These are phyloP conservation scores for Cantharellus anzutake DNA, from an alignment of 768 basidiomycete genomes.

Conservation along the genomic window DNA sequence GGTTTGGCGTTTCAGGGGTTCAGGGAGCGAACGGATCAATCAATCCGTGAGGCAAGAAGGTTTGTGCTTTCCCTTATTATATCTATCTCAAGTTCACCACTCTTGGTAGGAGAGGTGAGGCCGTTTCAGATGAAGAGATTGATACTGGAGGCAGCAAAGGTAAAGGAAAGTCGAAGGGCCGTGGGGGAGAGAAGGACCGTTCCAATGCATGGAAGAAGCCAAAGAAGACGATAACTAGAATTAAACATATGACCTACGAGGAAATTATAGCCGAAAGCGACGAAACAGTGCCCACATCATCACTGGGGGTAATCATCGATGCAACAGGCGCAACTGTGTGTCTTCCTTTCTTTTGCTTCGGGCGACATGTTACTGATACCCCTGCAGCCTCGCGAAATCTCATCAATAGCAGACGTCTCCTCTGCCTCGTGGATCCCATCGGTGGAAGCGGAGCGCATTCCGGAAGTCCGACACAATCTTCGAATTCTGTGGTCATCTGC, in stretches of 20 bases:
- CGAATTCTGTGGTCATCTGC: slow-evolving; percentile 69
- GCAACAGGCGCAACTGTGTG: slow-evolving; percentile 81
- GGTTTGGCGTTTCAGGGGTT: slow-evolving; percentile 80
- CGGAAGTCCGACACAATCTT: slow-evolving; percentile 93
- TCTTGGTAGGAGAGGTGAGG: slow-evolving; percentile 24
- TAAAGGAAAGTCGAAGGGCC: slow-evolving; percentile 33
- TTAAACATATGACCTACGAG: slow-evolving; percentile 95
- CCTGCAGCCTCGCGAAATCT: slow-evolving; percentile 61
- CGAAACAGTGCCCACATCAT: slow-evolving; percentile 26
- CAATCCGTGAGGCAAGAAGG: slow-evolving; percentile 58
- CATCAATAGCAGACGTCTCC: slow-evolving; percentile 63
- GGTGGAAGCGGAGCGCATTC: slow-evolving; percentile 71
- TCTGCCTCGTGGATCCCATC: slow-evolving; percentile 71
- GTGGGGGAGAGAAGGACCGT: slow-evolving; percentile 28
- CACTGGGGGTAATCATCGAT: slow-evolving; percentile 80
- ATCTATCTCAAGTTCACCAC: background rate
- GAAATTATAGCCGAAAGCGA: slow-evolving; percentile 83
- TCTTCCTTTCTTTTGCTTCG: slow-evolving; percentile 9
- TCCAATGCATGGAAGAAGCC: slow-evolving; percentile 73
- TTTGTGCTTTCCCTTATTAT: slow-evolving; percentile 18
- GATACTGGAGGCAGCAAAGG: slow-evolving; percentile 24
- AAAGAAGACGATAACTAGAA: slow-evolving; percentile 64
- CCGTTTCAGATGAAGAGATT: slow-evolving; percentile 54
- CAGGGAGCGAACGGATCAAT: slow-evolving; percentile 73
- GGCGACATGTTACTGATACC: slow-evolving; percentile 2